phyloP scores from a whole-genome alignment of 2,329 filamentous ascomycete genomes.

The Pseudonectria foliicola region DNA sequence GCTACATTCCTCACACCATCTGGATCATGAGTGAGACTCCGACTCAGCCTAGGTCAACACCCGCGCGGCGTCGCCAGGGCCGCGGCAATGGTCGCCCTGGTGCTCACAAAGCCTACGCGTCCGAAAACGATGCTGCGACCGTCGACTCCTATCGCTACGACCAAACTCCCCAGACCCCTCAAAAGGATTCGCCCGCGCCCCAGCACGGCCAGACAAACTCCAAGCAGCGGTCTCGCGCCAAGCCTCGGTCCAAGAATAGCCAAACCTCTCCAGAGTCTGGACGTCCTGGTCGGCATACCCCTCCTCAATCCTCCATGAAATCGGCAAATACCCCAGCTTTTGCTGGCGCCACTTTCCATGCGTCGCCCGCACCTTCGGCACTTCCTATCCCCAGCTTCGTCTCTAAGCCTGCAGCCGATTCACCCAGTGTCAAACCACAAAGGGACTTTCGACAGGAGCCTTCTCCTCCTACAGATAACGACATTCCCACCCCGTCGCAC shows the following conservation, averaged over 20 bases:
- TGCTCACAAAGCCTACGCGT: constrained; percentile 49
- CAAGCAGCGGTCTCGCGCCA: constrained; percentile 26
- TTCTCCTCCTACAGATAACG: constrained; percentile 46
- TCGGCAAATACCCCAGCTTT: constrained; percentile 55
- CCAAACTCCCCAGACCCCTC: constrained; percentile 39
- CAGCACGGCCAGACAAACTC: constrained; percentile 20
- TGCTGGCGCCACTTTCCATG: constrained; percentile 90
- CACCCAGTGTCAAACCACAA: constrained; percentile 35
- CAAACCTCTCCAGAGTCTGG: constrained; percentile 35
- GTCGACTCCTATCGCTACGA: constrained; percentile 27
- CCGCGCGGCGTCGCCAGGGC: constrained; percentile 32
- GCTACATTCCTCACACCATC: constrained; percentile 1
- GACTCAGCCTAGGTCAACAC: constrained; percentile 27
- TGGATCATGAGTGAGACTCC: constrained; percentile 27
- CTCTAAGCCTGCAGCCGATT: constrained; percentile 66
- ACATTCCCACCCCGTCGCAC: constrained; percentile 40
- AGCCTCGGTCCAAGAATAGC: constrained; percentile 25
- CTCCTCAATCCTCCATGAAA: constrained; percentile 34
- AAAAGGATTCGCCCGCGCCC: constrained; percentile 35
- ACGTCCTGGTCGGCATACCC: constrained; percentile 36
- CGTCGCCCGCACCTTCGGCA: constrained; percentile 83
- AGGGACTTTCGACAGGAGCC: constrained; percentile 33
- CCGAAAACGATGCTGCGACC: constrained; percentile 44
- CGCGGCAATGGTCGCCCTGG: constrained; percentile 34
- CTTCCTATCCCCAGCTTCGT: constrained; percentile 85